phyloP scores from a whole-genome alignment of 441 rosid species.

The Populus hybrid region DNA sequence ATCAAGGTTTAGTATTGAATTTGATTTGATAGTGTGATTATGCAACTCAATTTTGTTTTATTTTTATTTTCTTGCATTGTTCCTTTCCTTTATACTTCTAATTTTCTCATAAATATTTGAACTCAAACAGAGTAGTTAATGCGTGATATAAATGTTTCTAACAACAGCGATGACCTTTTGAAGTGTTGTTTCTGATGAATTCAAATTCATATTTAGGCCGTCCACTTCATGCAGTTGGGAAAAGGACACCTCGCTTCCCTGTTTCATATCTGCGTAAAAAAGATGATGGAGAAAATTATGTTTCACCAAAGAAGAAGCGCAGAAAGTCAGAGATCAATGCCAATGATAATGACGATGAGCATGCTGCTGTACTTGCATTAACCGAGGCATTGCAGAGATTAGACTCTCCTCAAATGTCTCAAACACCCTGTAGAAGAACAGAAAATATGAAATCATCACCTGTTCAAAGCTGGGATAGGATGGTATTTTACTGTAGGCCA shows the following conservation, averaged over 20 bases:
- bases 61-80: neutral
- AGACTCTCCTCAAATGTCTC: constrained; percentile 55
- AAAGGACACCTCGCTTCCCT: constrained; percentile 90
- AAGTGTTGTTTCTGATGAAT: constrained; percentile 20
- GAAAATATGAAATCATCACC: constrained; percentile 44
- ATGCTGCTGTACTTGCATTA: constrained; percentile 63
- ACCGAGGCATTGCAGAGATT: constrained; percentile 59
- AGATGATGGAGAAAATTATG: constrained; percentile 43
- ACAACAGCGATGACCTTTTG: neutral
- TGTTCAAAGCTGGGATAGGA: constrained; percentile 48
- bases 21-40: neutral
- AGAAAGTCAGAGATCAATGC: constrained; percentile 23
- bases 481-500: constrained; percentile 38
- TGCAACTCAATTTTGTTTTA: neutral
- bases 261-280: constrained; percentile 44
- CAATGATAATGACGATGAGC: constrained; percentile 44
- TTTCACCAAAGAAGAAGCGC: constrained; percentile 39
- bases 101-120: neutral
- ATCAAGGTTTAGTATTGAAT: neutral
- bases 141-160: neutral
- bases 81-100: neutral
- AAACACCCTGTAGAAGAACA: constrained; percentile 32
- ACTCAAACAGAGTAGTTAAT: neutral
- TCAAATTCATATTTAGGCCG: constrained; percentile 42
- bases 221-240: constrained; percentile 73